phyloP scores from a whole-genome alignment of 2,329 filamentous ascomycete species.

The Chrysosporium queenslandicum region DNA sequence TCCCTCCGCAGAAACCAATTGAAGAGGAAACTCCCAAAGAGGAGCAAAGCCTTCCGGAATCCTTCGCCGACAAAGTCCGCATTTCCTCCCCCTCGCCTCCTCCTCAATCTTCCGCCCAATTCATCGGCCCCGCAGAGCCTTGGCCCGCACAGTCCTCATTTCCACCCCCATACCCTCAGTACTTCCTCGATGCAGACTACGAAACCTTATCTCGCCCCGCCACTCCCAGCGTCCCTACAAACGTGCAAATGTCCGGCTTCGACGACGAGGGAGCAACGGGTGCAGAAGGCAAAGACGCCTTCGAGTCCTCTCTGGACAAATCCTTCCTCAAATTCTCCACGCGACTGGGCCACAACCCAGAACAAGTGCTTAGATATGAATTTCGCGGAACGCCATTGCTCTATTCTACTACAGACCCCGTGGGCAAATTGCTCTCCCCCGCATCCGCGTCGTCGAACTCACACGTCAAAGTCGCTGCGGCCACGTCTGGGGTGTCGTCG shows the following conservation, averaged over 20 bases:
- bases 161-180: conserved; percentile 61
- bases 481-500: conserved; percentile 21
- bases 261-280: conserved; percentile 29
- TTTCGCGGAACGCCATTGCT: conserved; percentile 63
- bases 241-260: conserved; percentile 36
- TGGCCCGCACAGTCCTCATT: conserved; percentile 63
- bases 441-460: conserved; percentile 23
- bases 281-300: conserved; percentile 54
- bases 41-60: conserved; percentile 57
- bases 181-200: conserved; percentile 83
- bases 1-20: conserved; percentile 33
- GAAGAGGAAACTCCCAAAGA: conserved; percentile 27
- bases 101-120: neutral
- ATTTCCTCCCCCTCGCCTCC: conserved; percentile 39
- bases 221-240: conserved; percentile 40
- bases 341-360: conserved; percentile 66
- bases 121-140: conserved; percentile 44
- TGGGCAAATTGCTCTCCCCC: conserved; percentile 54
- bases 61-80: conserved; percentile 62
- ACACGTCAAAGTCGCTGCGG: conserved; percentile 20
- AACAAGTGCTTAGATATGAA: conserved; percentile 74
- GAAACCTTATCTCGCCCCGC: conserved; percentile 61
- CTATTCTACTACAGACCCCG: conserved; percentile 65
- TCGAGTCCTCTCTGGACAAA: conserved; percentile 64
- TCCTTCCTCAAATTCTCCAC: conserved; percentile 74